Conservation (phyloP, 2,329 filamentous ascomycete genomes). For the Cladosporium oxysporum region DNA sequence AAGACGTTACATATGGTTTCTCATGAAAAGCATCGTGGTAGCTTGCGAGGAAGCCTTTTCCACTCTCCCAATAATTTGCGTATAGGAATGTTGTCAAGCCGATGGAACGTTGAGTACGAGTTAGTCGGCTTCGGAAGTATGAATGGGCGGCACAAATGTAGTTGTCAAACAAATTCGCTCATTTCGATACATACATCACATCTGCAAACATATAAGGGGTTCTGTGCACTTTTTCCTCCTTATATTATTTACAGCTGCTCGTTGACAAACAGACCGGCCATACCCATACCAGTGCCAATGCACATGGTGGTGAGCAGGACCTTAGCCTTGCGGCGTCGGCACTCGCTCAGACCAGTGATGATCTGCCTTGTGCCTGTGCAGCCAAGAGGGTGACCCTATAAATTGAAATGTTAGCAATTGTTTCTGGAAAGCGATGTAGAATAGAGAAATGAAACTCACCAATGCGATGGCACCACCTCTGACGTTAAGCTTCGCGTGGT, state of each 20-base stretch:
- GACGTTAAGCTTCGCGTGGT: constrained; percentile 76
- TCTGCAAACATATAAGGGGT: constrained; percentile 4
- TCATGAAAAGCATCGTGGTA: no score
- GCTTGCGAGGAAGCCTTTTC: no score
- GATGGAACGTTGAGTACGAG: no score
- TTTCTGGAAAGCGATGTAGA: neutral
- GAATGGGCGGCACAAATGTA: neutral
- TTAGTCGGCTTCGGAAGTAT: no score
- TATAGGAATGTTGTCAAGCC: no score
- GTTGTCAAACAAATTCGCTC: neutral
- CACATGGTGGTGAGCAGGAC: constrained; percentile 85
- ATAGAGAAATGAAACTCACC: neutral
- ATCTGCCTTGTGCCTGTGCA: constrained; percentile 78
- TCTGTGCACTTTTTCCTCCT: neutral
- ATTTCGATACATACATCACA: neutral
- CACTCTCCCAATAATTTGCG: no score
- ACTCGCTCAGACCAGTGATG: constrained; percentile 66
- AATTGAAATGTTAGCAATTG: neutral
- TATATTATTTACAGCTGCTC: constrained; percentile 52
- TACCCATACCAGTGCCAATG: constrained; percentile 67
- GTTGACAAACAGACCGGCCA: constrained; percentile 67
- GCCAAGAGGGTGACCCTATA: constrained; percentile 71
- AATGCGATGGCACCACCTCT: constrained; percentile 80
- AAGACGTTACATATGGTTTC: no score
- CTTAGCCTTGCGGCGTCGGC: constrained; percentile 37